Evolutionary conservation across 331 rosid species (phyloP).

Genomic region (Pyracantha coccinea): DNA sequence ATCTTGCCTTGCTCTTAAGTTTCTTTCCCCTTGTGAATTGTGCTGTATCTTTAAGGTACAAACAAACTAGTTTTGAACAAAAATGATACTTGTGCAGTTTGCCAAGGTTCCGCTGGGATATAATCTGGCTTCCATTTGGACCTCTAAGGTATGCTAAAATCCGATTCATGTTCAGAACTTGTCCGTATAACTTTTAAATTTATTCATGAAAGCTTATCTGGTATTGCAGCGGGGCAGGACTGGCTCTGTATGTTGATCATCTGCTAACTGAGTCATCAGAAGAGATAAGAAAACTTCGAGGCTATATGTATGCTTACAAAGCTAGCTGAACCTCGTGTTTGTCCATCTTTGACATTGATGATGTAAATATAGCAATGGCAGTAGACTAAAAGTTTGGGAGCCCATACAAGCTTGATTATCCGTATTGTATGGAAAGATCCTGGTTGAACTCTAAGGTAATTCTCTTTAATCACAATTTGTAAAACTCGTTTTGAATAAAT

Average conservation of each 20-base stretch:
- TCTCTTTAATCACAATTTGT: neutral
- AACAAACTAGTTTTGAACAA: constrained; percentile 1
- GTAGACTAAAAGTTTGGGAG: neutral
- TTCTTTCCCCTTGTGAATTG: neutral
- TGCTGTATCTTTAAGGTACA: constrained; percentile 12
- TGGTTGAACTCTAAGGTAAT: neutral
- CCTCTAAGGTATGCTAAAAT: constrained; percentile 52
- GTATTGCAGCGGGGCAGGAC: constrained; percentile 59
- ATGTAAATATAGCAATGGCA: neutral
- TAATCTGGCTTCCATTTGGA: constrained; percentile 84
- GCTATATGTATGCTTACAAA: constrained; percentile 73
- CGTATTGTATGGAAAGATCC: neutral
- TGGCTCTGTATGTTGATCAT: constrained; percentile 74
- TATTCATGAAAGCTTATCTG: neutral
- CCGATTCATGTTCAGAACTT: neutral
- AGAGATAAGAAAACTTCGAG: constrained; percentile 73
- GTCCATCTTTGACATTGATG: neutral
- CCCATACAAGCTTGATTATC: neutral
- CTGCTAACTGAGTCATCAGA: constrained; percentile 62
- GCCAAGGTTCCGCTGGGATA: constrained; percentile 82
- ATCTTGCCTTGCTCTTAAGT: neutral
- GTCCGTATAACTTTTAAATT: neutral
- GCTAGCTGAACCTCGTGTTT: constrained; percentile 23
- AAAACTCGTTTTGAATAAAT: neutral
- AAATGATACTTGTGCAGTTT: constrained; percentile 29